Percentiles rank a stretch among this genome's conserved stretches.
phyloP scores from a whole-genome alignment of 768 basidiomycete species.

The Crepidotus variabilis region DNA sequence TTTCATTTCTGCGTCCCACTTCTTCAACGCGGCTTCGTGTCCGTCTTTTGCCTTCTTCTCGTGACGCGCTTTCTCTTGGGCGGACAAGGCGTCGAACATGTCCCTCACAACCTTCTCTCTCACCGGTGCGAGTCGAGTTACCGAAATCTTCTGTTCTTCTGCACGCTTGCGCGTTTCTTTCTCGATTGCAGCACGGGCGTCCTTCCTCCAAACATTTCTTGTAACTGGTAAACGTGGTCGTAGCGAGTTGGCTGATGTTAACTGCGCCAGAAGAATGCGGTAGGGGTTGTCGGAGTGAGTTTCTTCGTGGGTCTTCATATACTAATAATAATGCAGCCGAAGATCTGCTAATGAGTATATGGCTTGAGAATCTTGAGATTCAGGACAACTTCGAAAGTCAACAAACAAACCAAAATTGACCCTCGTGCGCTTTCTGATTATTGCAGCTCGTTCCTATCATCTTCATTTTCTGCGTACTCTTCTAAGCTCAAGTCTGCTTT shows the following conservation, averaged over 20 bases:
- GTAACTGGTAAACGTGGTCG: background rate
- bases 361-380: background rate
- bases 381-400: too few species aligned
- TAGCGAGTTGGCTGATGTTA: background rate
- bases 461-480: too few species aligned
- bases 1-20: background rate
- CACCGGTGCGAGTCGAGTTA: background rate
- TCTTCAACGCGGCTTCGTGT: background rate
- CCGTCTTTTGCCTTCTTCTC: background rate
- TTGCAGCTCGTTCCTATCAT: too few species aligned
- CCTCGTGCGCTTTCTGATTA: background rate
- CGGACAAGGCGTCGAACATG: background rate
- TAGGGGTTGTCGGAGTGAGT: background rate
- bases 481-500: too few species aligned
- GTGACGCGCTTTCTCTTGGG: background rate
- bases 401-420: background rate
- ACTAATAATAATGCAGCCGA: background rate
- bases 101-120: background rate
- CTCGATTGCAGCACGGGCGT: background rate
- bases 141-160: background rate
- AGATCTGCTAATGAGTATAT: background rate
- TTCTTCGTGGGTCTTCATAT: background rate
- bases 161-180: background rate
- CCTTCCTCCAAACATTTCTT: background rate
- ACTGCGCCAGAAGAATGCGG: background rate